Percentiles rank a stretch among this genome's conserved stretches.
phyloP scores from a whole-genome alignment of 371 early-diverging fungal species.

The Zychaea mexicana region DNA sequence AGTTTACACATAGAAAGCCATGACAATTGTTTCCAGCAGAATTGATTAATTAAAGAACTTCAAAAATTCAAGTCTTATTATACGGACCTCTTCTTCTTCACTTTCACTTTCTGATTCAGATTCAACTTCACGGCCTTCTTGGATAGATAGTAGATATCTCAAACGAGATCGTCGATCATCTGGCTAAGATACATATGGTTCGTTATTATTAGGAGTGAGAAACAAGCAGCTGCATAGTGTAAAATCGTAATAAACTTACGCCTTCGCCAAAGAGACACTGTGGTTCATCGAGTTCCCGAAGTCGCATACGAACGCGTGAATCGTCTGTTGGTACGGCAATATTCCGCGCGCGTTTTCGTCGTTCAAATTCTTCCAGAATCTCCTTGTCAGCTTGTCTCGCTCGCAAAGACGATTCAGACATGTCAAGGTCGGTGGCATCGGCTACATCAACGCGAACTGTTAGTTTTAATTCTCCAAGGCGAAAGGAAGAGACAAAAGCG shows the following conservation, averaged over 20 bases:
- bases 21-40: too few relatives aligned
- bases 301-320: constrained; percentile 68
- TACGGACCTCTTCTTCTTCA: constrained; percentile 42
- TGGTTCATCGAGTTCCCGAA: constrained; percentile 85
- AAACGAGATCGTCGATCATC: constrained; percentile 89
- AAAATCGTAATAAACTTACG: constrained; percentile 45
- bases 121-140: constrained; percentile 48
- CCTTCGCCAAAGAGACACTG: constrained; percentile 94
- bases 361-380: constrained; percentile 84
- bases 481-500: neutral
- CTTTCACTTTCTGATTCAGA: constrained; percentile 51
- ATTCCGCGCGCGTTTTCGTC: constrained; percentile 75
- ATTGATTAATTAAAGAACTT: too few relatives aligned
- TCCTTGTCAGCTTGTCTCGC: constrained; percentile 72
- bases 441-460: constrained; percentile 9
- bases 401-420: constrained; percentile 48
- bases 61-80: too few relatives aligned
- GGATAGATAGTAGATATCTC: constrained; percentile 68
- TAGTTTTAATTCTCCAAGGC: neutral
- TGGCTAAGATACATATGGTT: constrained; percentile 54
- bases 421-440: constrained; percentile 37
- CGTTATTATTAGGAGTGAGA: neutral
- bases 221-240: neutral
- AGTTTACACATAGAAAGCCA: neutral
- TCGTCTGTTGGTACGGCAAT: constrained; percentile 95